Evolutionary conservation across 1,284 basidiomycete genomes (phyloP), one percentile per base, ranked within the genome.

Genomic region (Rhizoctonia solani): DNA sequence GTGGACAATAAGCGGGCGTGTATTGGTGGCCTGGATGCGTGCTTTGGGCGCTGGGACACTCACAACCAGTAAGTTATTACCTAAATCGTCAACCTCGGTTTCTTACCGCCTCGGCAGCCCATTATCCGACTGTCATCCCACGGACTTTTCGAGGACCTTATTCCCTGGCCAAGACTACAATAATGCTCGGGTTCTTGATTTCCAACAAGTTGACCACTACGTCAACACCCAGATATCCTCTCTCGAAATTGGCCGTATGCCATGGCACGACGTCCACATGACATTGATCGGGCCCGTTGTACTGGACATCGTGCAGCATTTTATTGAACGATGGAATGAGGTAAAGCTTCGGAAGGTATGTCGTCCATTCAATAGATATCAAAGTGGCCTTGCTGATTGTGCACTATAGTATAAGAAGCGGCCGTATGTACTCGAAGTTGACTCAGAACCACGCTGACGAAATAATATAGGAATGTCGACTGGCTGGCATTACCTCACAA

Each of bases 161-260:
- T 98, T 95, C 81, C 92, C 95, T 0, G 95, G 95, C 1, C 93
- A 96, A 77, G 94, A 95, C 75, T 95, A 92, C 77, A 95, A 95
- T 76, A 93, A 95, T 70, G 91, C 89, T 1, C 84, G 91, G 14
- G 80, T 89, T 46, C 81, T 87, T 75, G 92, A 94, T 75, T 93
- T 95, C 79, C 81, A 92, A 76, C 81, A 90, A 9, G 94, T 97
- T 0, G 82, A 85, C 69, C 82, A 92, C 71, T 97, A 87, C 75
- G 84, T 87, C 19, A 88, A 85, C 71, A 94, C 92, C 71, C 82
- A 83, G 1, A 76, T 93, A 14, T 88, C 87, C 23, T 84, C 87
- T 41, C 76, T 90, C 63, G 90, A 92, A 69, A 87, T 81, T 14
- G 81, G 86, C 3, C 82, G 91, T 72, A 93, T 94, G 92, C 92